These are phyloP conservation scores for Wickerhamomyces ciferrii DNA, from an alignment of 805 yeast species.

Conservation along the genomic window DNA sequence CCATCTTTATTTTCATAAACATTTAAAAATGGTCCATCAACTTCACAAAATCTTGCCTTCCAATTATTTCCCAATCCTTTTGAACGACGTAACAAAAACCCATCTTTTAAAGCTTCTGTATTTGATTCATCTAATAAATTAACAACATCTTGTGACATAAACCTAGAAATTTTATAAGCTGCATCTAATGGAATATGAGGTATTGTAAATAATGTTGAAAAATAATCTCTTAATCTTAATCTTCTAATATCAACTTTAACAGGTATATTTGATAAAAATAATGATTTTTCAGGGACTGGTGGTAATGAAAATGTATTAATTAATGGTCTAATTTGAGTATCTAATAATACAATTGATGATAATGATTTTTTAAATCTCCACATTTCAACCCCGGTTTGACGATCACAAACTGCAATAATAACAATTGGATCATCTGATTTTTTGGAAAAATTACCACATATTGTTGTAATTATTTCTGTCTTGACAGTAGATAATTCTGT, in stretches of 20 bases:
- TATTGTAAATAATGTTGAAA: slow-evolving; percentile 47
- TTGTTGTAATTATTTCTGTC: slow-evolving; percentile 44
- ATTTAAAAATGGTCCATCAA: slow-evolving; percentile 53
- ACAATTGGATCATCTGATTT: slow-evolving; percentile 54
- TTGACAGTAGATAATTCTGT: slow-evolving; percentile 47
- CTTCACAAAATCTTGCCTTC: slow-evolving; percentile 66
- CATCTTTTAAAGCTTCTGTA: slow-evolving; percentile 54
- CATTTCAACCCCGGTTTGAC: slow-evolving; percentile 56
- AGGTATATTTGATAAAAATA: slow-evolving; percentile 59
- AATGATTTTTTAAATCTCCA: slow-evolving; percentile 70
- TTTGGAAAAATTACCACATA: slow-evolving; percentile 32
- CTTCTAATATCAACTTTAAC: slow-evolving; percentile 58
- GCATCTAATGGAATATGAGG: slow-evolving; percentile 54
- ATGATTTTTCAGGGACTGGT: slow-evolving; percentile 54
- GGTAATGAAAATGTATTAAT: slow-evolving; percentile 47
- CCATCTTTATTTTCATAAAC: slow-evolving; percentile 57
- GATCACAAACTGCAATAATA: slow-evolving; percentile 59
- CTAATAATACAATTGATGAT: slow-evolving; percentile 56
- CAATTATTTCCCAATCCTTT: slow-evolving; percentile 61
- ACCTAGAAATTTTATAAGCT: slow-evolving; percentile 51
- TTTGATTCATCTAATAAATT: slow-evolving; percentile 49
- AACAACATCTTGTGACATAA: slow-evolving; percentile 62
- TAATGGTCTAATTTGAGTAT: slow-evolving; percentile 48
- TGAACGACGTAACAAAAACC: slow-evolving; percentile 56
- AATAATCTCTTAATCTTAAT: slow-evolving; percentile 50